Base-by-base conservation (phyloP, 2,329 filamentous ascomycete species). In the Hymenoscyphus albidus region DNA sequence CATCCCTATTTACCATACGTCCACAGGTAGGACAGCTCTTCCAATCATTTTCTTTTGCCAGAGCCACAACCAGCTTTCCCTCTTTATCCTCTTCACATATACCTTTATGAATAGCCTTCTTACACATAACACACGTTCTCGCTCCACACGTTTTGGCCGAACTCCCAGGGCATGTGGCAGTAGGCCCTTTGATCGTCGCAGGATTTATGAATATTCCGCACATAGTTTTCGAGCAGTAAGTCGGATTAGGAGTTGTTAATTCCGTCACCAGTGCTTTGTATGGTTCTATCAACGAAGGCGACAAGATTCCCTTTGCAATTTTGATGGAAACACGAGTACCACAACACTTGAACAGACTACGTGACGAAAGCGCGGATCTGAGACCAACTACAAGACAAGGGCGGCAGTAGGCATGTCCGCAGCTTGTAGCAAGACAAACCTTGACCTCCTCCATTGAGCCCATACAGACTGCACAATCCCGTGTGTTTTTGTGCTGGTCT, bases 161-260 rank as follows among this genome's bases (percentile, higher is more conserved):
- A 51, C 3, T 27, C 10, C 14, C 35, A 6, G 42, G 31, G 55
- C 72, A 74, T 40, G 59, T 67, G 7, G 65, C 70, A 10, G 70
- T 64, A 5, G 69, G 65, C 3, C 68, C 69, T 44, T 69, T 67
- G 56, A 74, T 71, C 1, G 58, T 35, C 1, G 42, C 35, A n/a
- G 72, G 72, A 9, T 70, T 69, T 16, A 75, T 70, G 57, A 75
- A 75, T 22, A 64, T 67, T 38, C 62, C 58, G 59, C 73, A 75
- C 10, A 42, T 59, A 9, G 58, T 58, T 1, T 51, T 64, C 27
- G 67, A 66, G 64, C 73, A 75, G 64, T 73, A 75, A 32, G 68
- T 65, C 7, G 72, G 72, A 31, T 72, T 71, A 27, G 67, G 65
- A 14, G 73, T 74, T n/a, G 44, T 57, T 22, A 71, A 67, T 56